phyloP scores from a whole-genome alignment of 495 filamentous ascomycete species.

The Niebla homalea region DNA sequence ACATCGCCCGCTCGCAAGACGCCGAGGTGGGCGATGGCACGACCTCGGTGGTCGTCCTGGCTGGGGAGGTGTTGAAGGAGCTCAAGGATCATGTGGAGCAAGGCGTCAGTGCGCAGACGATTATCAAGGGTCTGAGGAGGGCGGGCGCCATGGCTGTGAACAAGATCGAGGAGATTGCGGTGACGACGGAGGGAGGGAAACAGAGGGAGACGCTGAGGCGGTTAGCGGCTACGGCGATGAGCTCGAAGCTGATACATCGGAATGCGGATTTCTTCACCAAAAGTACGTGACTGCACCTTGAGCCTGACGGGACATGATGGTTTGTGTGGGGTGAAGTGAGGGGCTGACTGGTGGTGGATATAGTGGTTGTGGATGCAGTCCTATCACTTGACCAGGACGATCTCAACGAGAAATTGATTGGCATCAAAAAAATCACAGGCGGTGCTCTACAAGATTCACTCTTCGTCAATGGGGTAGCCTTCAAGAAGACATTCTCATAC shows the following conservation, averaged over 20 bases:
- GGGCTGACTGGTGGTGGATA: background rate
- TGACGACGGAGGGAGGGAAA: slow-evolving; percentile 74
- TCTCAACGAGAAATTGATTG: slow-evolving; percentile 94
- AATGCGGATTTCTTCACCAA: slow-evolving; percentile 96
- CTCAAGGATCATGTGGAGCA: slow-evolving; percentile 89
- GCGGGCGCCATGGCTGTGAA: slow-evolving; percentile 88
- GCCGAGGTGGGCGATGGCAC: slow-evolving; percentile 97
- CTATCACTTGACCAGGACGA: slow-evolving; percentile 94
- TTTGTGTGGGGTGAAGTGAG: background rate
- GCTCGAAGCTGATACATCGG: slow-evolving; percentile 95
- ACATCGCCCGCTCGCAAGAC: slow-evolving; percentile 97
- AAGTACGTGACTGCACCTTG: slow-evolving; percentile 43
- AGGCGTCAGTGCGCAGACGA: slow-evolving; percentile 91
- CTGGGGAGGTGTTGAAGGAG: slow-evolving; percentile 94
- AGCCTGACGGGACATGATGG: slow-evolving; percentile 9
- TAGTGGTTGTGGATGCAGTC: slow-evolving; percentile 97
- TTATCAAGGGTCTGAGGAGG: slow-evolving; percentile 89
- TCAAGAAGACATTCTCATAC: slow-evolving; percentile 99
- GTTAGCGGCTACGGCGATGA: slow-evolving; percentile 95
- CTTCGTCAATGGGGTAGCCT: slow-evolving; percentile 95
- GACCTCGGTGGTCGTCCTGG: slow-evolving; percentile 89
- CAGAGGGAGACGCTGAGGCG: slow-evolving; percentile 80
- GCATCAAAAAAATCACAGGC: slow-evolving; percentile 93
- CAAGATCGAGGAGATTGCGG: slow-evolving; percentile 94
- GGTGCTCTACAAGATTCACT: slow-evolving; percentile 93